Evolutionary conservation across 768 basidiomycete genomes (phyloP).

Genomic region (Lactifluus hygrophoroides): DNA sequence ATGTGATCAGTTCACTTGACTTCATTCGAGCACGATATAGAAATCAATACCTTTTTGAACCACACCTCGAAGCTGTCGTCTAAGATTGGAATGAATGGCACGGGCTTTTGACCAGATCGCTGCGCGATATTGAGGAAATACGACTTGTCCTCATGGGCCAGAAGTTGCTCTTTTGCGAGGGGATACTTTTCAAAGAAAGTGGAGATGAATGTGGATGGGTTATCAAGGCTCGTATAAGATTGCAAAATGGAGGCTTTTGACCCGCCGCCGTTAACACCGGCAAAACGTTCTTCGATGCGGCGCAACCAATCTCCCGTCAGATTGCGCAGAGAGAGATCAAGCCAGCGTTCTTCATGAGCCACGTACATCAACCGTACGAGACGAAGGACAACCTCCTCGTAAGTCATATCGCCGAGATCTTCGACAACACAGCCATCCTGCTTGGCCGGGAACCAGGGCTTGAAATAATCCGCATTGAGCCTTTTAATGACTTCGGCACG

Average conservation of each 20-base stretch:
- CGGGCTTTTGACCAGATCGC: constrained; percentile 95
- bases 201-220: constrained; percentile 68
- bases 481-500: constrained; percentile 85
- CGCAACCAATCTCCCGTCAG: constrained; percentile 95
- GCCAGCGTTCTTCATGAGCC: constrained; percentile 84
- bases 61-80: constrained; percentile 93
- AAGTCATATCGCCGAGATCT: constrained; percentile 95
- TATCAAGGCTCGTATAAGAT: constrained; percentile 77
- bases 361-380: constrained; percentile 96
- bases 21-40: not conserved
- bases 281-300: constrained; percentile 91
- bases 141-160: constrained; percentile 88
- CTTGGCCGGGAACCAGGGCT: constrained; percentile 97
- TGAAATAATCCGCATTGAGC: constrained; percentile 91
- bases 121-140: constrained; percentile 96
- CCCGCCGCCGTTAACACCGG: constrained; percentile 71
- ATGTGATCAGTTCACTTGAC: constrained; percentile 14
- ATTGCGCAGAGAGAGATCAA: constrained; percentile 86
- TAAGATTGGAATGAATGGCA: constrained; percentile 94
- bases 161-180: constrained; percentile 71
- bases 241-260: constrained; percentile 76
- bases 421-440: constrained; percentile 78
- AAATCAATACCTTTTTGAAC: constrained; percentile 87
- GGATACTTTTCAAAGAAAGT: constrained; percentile 83
- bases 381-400: constrained; percentile 88